Base-by-base conservation (phyloP, 225 moss, liverwort and hornwort species). In the Physcomitrellopsis africana region DNA sequence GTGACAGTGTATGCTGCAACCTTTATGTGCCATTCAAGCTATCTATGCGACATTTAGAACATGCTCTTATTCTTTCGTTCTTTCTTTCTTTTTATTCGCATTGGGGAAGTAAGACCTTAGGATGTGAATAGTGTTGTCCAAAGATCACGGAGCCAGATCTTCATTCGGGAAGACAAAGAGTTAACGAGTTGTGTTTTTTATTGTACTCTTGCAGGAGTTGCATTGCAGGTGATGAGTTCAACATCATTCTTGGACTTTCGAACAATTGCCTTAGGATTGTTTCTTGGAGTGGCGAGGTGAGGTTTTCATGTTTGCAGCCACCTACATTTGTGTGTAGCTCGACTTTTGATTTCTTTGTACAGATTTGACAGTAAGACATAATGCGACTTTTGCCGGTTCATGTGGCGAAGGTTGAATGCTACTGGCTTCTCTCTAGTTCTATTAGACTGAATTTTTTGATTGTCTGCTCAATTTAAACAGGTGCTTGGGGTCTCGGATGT, bases 271-370 rank as follows among this genome's bases (percentile, higher is more conserved):
- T 96, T 56, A 88, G 91, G 71, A 82, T 94, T 79, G 88, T 94
- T 63, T 94, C 91, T 61, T 96, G 96, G 96, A 81, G 81, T 81
- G 94, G 94, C 59, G 92, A 96, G 84, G 96, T 96, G 77, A 75
- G 74, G 3, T 11, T 27, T 74, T 65, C 58, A 10, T 60, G 17
- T 56, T 22, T 42, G 24, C 5, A 20, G 6, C 62, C 66, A 44
- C 23, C 6, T 70, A 74, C 22, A 12, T 46, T 65, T 18, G 43
- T 18, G 49, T 57, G 63, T 43, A 64, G 45, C 44, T 57, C 68
- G 60, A 16, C 8, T 23, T 74, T 60, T 42, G 43, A 37, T 32
- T 68, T 11, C 12, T 70, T 47, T 78, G 32, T 78, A 60, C 54
- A 66, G 27, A 60, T 65, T 26, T 22, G 22, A 63, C 29, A 43